phyloP scores from a whole-genome alignment of 108 stramenopile genomes.

The Skeletonema tropicum region DNA sequence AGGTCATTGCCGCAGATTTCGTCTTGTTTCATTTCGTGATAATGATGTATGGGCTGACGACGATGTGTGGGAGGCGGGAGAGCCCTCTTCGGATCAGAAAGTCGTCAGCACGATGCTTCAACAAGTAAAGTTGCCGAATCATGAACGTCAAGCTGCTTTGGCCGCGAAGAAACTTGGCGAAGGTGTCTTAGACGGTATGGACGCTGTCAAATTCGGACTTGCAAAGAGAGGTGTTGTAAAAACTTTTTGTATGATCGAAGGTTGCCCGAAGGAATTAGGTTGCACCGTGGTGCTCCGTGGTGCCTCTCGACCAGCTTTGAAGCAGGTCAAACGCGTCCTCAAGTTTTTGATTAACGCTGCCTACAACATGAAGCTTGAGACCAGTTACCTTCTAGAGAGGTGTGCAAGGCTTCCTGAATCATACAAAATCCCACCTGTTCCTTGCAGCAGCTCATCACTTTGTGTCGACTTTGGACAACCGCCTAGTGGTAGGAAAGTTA shows the following conservation, averaged over 20 bases:
- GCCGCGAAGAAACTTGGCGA: conserved; percentile 84
- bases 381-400: conserved; percentile 87
- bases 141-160: conserved; percentile 76
- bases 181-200: conserved; percentile 75
- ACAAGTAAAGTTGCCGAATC: conserved; percentile 55
- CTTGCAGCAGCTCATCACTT: conserved; percentile 69
- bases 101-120: conserved; percentile 53
- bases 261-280: conserved; percentile 90
- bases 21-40: conserved; percentile 87
- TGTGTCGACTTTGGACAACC: conserved; percentile 83
- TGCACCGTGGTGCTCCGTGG: conserved; percentile 93
- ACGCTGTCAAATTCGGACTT: conserved; percentile 78
- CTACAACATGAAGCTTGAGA: conserved; percentile 95
- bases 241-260: conserved; percentile 87
- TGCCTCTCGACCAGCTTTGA: conserved; percentile 74
- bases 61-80: conserved; percentile 3
- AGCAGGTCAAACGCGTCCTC: conserved; percentile 88
- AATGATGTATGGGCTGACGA: conserved; percentile 77
- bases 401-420: conserved; percentile 68
- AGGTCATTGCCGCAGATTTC: conserved; percentile 75
- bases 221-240: conserved; percentile 86
- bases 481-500: conserved; percentile 66
- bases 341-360: conserved; percentile 85
- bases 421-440: conserved; percentile 48
- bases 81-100: conserved; percentile 31